phyloP scores from a whole-genome alignment of 2,329 filamentous ascomycete species.

The Xenoacremonium recifei region DNA sequence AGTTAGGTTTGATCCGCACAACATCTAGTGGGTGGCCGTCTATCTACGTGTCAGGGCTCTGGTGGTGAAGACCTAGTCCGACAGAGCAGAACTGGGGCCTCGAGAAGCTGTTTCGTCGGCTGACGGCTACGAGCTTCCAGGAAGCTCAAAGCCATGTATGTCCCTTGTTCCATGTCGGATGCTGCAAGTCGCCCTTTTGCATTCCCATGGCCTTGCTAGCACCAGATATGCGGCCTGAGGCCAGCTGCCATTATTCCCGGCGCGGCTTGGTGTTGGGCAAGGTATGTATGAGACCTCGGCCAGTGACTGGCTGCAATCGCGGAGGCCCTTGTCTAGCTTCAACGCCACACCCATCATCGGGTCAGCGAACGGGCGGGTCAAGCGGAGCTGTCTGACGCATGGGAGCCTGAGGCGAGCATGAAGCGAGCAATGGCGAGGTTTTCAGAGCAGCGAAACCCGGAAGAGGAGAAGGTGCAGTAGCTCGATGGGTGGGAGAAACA shows the following conservation, averaged over 20 bases:
- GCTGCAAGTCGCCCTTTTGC: conserved; percentile 18
- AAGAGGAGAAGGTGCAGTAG: conserved; percentile 16
- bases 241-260: conserved; percentile 23
- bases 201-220: conserved; percentile 22
- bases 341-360: conserved; percentile 29
- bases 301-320: conserved; percentile 20
- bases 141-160: neutral
- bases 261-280: conserved; percentile 9
- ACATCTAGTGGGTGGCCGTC: conserved; percentile 8
- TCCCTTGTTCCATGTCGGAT: conserved; percentile 7
- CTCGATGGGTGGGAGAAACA: conserved; percentile 9
- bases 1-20: neutral
- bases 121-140: conserved; percentile 3
- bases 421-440: neutral
- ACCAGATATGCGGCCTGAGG: conserved; percentile 23
- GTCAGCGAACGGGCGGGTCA: conserved; percentile 24
- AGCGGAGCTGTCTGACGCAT: conserved; percentile 12
- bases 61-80: conserved; percentile 11
- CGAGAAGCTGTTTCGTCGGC: conserved; percentile 1
- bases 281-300: conserved; percentile 15
- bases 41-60: conserved; percentile 18
- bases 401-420: conserved; percentile 13
- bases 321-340: conserved; percentile 20
- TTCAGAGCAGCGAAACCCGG: conserved; percentile 2
- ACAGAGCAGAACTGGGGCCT: conserved; percentile 9